These are phyloP conservation scores for Komagataella kurtzmanii DNA, from an alignment of 805 yeast genomes.

Conservation along the genomic window DNA sequence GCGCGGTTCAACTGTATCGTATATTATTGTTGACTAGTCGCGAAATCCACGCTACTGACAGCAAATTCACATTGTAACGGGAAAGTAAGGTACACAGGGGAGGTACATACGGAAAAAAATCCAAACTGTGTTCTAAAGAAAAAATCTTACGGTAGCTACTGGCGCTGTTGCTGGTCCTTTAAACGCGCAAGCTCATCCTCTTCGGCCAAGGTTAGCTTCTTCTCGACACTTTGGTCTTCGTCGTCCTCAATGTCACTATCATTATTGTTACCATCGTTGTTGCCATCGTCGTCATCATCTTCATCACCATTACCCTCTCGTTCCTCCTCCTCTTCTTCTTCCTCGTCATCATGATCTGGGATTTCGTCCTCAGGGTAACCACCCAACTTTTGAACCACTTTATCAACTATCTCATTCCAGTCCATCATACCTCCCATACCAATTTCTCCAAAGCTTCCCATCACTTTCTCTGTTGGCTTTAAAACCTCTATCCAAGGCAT, in stretches of 20 bases:
- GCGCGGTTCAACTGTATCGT: neutral
- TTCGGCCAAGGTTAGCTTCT: conserved; percentile 17
- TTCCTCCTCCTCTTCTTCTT: conserved; percentile 18
- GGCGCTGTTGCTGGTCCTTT: conserved; percentile 1
- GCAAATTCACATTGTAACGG: neutral
- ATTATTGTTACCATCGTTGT: conserved; percentile 10
- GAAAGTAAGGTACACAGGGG: neutral
- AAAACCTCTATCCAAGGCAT: conserved; percentile 52
- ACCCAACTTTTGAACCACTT: conserved; percentile 37
- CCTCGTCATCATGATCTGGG: conserved; percentile 32
- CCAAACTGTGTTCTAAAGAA: neutral
- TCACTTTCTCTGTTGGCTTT: conserved; percentile 47
- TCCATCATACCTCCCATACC: conserved; percentile 65
- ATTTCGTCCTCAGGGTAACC: conserved; percentile 39
- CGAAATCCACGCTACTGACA: neutral
- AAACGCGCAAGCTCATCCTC: conserved; percentile 14
- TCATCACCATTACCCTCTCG: conserved; percentile 26
- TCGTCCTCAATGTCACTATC: conserved; percentile 16
- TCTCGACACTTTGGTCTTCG: conserved; percentile 8
- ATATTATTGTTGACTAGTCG: neutral
- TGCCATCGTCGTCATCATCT: conserved; percentile 11
- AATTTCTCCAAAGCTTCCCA: conserved; percentile 42
- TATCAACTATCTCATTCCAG: conserved; percentile 48
- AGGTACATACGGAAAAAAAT: neutral
- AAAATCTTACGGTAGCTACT: neutral